A percentile compares a stretch with the other conserved stretches of the same genome.
Conservation (phyloP, 352 stramenopile species). For the Globisporangium iwayamae region DNA sequence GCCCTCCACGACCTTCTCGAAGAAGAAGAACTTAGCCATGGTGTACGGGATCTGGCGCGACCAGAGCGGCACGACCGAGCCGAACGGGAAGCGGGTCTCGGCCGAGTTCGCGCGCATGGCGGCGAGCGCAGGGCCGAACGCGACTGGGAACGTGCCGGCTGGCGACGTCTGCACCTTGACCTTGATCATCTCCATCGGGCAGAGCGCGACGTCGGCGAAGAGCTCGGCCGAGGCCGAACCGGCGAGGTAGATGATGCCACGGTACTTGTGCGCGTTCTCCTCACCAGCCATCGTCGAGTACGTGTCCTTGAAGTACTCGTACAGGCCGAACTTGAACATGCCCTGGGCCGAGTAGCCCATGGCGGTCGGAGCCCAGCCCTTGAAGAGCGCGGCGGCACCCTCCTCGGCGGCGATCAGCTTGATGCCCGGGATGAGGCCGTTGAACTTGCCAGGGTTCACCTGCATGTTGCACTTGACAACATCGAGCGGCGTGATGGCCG, state of each 20-base stretch:
- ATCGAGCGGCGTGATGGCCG: conserved; percentile 90
- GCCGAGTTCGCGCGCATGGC: conserved; percentile 88
- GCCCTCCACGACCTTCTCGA: conserved; percentile 86
- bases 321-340: conserved; percentile 93
- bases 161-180: conserved; percentile 92
- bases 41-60: conserved; percentile 98
- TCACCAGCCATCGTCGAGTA: conserved; percentile 90
- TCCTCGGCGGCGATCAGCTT: conserved; percentile 88
- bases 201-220: conserved; percentile 92
- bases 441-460: conserved; percentile 88
- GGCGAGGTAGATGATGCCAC: conserved; percentile 88
- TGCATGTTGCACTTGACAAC: conserved; percentile 97
- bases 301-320: conserved; percentile 95
- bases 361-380: conserved; percentile 90
- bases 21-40: conserved; percentile 99
- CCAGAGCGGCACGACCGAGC: conserved; percentile 88
- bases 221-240: conserved; percentile 93
- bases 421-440: conserved; percentile 67
- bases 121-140: conserved; percentile 82
- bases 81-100: conserved; percentile 90
- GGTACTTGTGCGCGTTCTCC: conserved; percentile 92
- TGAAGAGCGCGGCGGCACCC: conserved; percentile 78
- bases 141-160: conserved; percentile 85
- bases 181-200: conserved; percentile 95
- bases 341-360: conserved; percentile 91